phyloP scores from a whole-genome alignment of 2,329 filamentous ascomycete genomes.

The Talaromyces sp. region DNA sequence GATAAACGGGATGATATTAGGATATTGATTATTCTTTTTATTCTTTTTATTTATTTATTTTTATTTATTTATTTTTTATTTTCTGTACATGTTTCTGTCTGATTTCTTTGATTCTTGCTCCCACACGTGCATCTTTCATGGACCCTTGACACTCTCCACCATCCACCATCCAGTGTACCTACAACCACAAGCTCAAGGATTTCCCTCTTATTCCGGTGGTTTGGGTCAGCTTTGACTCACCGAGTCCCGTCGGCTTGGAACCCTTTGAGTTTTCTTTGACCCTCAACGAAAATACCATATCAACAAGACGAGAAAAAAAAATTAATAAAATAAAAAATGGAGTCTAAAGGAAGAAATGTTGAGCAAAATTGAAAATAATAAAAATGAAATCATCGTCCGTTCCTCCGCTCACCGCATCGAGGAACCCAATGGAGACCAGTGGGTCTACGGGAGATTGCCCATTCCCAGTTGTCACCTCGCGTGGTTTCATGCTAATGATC shows the following conservation, averaged over 20 bases:
- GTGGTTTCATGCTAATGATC: conserved; percentile 27
- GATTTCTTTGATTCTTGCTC: background rate
- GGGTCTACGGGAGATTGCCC: conserved; percentile 31
- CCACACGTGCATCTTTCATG: too few relatives aligned
- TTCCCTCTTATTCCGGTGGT: too few relatives aligned
- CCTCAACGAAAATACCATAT: too few relatives aligned
- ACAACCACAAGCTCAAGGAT: too few relatives aligned
- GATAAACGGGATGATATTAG: too few relatives aligned
- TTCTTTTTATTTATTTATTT: too few relatives aligned
- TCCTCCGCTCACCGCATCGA: conserved; percentile 25
- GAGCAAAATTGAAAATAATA: conserved; percentile 1
- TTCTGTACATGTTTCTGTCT: background rate
- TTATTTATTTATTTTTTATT: background rate
- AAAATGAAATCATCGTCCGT: conserved; percentile 2
- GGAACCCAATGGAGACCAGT: conserved; percentile 26
- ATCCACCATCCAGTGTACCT: too few relatives aligned
- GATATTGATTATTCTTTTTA: too few relatives aligned
- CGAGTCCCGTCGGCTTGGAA: too few relatives aligned
- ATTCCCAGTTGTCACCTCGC: conserved; percentile 27
- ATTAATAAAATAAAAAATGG: background rate
- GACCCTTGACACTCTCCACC: too few relatives aligned
- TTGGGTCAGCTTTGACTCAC: too few relatives aligned
- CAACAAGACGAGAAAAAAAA: too few relatives aligned
- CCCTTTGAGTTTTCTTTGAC: background rate
- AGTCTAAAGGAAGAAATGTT: background rate